Evolutionary conservation across 1,284 basidiomycete genomes (phyloP).

Genomic region (Puccinia triticina): DNA sequence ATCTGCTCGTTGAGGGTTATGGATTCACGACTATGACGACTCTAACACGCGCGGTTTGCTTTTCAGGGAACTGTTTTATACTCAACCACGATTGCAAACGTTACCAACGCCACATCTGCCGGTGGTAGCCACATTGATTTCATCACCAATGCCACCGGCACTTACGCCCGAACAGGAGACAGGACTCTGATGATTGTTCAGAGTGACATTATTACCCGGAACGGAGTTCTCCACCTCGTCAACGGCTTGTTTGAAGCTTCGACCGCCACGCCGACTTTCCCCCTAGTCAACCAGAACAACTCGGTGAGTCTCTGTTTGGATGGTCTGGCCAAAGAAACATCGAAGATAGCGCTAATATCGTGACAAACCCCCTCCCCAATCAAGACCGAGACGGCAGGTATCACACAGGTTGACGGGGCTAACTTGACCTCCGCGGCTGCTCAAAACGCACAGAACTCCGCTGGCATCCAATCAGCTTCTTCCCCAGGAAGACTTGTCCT

Average conservation of each 20-base stretch:
- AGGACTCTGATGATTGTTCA: conserved; percentile 68
- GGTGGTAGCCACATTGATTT: conserved; percentile 68
- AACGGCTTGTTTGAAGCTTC: conserved; percentile 46
- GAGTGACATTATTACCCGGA: conserved; percentile 69
- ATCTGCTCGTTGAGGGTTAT: not conserved
- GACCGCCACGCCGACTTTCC: conserved; percentile 39
- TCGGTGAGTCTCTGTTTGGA: not conserved
- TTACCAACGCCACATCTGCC: conserved; percentile 65
- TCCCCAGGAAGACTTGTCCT: not conserved
- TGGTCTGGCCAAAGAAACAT: too few relatives aligned
- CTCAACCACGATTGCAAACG: conserved; percentile 64
- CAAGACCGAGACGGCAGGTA: conserved; percentile 30
- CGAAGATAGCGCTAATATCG: too few relatives aligned
- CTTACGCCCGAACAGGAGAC: conserved; percentile 67
- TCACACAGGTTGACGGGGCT: conserved; percentile 34
- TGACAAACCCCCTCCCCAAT: not conserved
- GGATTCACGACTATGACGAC: not conserved
- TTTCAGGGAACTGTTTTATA: conserved; percentile 68
- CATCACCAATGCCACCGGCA: conserved; percentile 67
- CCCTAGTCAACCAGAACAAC: conserved; percentile 34
- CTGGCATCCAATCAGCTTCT: not conserved
- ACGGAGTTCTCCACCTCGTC: conserved; percentile 71
- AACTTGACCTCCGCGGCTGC: conserved; percentile 29
- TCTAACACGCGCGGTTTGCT: not conserved
- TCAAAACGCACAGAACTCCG: conserved; percentile 27